phyloP scores from a whole-genome alignment of 257 asterid genomes.

The Nicotiana noctiflora region DNA sequence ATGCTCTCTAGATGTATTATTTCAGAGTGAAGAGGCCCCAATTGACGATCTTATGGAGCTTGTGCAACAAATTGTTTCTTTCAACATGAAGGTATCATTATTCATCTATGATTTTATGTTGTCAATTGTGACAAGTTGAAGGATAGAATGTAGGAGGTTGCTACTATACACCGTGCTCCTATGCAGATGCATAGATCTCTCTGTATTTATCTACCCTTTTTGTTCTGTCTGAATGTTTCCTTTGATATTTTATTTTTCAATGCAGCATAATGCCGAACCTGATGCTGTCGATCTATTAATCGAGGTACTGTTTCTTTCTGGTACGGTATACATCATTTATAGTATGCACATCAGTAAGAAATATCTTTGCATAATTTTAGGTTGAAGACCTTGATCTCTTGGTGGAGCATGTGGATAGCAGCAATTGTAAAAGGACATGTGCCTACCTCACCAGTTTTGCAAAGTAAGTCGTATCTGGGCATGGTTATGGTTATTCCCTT shows the following conservation, averaged over 20 bases:
- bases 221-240: background rate
- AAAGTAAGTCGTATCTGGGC: slow-evolving; percentile 41
- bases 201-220: slow-evolving; percentile 1
- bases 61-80: slow-evolving; percentile 80
- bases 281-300: slow-evolving; percentile 38
- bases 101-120: background rate
- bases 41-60: slow-evolving; percentile 75
- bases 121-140: background rate
- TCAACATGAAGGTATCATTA: slow-evolving; percentile 74
- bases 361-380: slow-evolving; percentile 24
- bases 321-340: background rate
- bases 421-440: slow-evolving; percentile 74
- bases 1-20: background rate
- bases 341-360: background rate
- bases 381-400: slow-evolving; percentile 84
- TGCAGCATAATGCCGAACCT: slow-evolving; percentile 89
- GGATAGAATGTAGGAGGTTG: background rate
- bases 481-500: background rate
- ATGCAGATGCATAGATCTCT: background rate
- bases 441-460: slow-evolving; percentile 77
- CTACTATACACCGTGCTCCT: background rate
- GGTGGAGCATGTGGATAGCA: slow-evolving; percentile 57
- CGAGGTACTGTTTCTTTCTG: slow-evolving; percentile 16
- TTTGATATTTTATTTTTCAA: background rate
- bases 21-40: slow-evolving; percentile 39